phyloP scores from a whole-genome alignment of 2,329 filamentous ascomycete species.

The Colletotrichum coccodes region DNA sequence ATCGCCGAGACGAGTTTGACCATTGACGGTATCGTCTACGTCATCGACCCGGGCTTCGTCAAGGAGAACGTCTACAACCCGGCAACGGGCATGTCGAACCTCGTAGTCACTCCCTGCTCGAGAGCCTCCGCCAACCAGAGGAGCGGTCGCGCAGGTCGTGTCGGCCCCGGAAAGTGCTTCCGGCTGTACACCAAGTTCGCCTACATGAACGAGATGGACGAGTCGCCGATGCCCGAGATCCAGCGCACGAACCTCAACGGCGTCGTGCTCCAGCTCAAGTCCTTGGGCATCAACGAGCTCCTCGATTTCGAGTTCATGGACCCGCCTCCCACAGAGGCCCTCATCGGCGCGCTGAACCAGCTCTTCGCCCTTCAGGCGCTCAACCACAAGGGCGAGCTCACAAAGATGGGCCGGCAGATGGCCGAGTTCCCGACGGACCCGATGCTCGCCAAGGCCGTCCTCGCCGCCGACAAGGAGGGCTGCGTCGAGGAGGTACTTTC shows the following conservation, averaged over 20 bases:
- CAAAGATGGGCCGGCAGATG: constrained; percentile 92
- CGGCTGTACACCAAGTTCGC: constrained; percentile 93
- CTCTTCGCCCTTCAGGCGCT: constrained; percentile 91
- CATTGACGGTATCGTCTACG: constrained; percentile 95
- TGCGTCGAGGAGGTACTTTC: constrained; percentile 93
- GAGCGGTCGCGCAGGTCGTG: constrained; percentile 91
- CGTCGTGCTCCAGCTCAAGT: constrained; percentile 87
- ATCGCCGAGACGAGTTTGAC: constrained; percentile 97
- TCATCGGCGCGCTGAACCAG: constrained; percentile 89
- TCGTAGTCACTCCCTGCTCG: constrained; percentile 92
- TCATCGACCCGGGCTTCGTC: constrained; percentile 94
- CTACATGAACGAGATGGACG: constrained; percentile 94
- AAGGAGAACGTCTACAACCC: constrained; percentile 97
- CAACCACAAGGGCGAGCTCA: constrained; percentile 88
- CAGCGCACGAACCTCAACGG: constrained; percentile 88
- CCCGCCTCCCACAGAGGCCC: constrained; percentile 86
- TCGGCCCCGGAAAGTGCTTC: constrained; percentile 93
- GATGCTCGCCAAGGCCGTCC: constrained; percentile 88
- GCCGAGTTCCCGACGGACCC: constrained; percentile 94
- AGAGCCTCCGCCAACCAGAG: constrained; percentile 93
- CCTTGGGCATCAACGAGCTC: constrained; percentile 90
- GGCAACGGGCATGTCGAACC: constrained; percentile 88
- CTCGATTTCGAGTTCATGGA: constrained; percentile 98
- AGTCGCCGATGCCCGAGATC: constrained; percentile 92
- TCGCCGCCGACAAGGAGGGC: constrained; percentile 89